Evolutionary conservation across 2,329 filamentous ascomycete species (phyloP), one percentile per base, ranked within the genome.

Genomic region (Fusarium torreyae): DNA sequence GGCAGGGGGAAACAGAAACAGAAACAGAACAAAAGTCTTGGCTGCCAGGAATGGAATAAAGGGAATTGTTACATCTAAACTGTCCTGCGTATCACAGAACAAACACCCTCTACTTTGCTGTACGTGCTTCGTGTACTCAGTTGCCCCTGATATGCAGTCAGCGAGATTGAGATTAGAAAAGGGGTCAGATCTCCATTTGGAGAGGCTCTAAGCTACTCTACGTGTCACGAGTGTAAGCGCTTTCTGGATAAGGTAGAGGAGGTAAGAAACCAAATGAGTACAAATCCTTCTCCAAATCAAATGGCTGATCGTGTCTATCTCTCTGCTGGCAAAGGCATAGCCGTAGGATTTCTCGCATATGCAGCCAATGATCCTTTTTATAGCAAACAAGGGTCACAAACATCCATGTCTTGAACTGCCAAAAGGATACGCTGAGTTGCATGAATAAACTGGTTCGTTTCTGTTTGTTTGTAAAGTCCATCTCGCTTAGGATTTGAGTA

Each of bases 161-260:
- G 50, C 58, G 34, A 34, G 13, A 36, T 48, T 34, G 43, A 60
- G 49, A 61, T 52, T 7, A n/a, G 34, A 70, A 68, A 57, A 45
- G 67, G 67, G 67, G 53, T 34, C 61, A 36, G 36, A 48, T 38
- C 22, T 53, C 40, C 39, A 39, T 39, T 39, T 5, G 14, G 15
- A 26, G 26, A 28, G 24, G 28, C 20, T 48, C 20, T 43, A 28
- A 14, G 44, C 31, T 38, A 43, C 36, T 45, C 22, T 56, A 56
- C 57, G 57, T 64, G 57, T 20, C 54, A 64, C 59, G 18, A 34
- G 39, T 59, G 68, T 61, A 70, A 68, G 68, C 68, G 63, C 67
- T 53, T 48, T 52, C 44, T 50, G 11, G 24, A 54, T 31, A 31
- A 4, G 13, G 28, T 31, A 31, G 28, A 31, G 28, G 28, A 31